Evolutionary conservation across 208 protist genomes (phyloP).

Genomic region (Balamuthia mandrillaris): DNA sequence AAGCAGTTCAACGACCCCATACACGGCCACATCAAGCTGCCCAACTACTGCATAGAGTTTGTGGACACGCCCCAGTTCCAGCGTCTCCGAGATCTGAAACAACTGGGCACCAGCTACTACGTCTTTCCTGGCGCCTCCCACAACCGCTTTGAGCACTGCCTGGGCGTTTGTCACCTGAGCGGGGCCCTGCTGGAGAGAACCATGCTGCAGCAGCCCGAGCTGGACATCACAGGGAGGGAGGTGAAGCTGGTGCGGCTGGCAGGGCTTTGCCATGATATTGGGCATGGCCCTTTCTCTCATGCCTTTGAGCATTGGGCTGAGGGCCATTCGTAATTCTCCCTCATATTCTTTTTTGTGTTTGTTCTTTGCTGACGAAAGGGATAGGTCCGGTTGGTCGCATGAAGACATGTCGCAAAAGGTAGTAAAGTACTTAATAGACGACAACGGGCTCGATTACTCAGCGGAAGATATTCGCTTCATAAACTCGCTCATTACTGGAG

Average conservation of each 20-base stretch:
- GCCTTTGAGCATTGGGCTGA: constrained; percentile 82
- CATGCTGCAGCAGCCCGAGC: constrained; percentile 80
- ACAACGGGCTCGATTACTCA: constrained; percentile 67
- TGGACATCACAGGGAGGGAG: constrained; percentile 81
- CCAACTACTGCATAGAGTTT: constrained; percentile 75
- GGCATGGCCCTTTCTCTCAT: constrained; percentile 94
- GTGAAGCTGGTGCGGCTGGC: constrained; percentile 82
- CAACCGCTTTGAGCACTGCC: constrained; percentile 89
- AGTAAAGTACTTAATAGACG: constrained; percentile 76
- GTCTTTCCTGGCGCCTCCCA: constrained; percentile 75
- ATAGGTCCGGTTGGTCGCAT: constrained; percentile 76
- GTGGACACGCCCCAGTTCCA: constrained; percentile 90
- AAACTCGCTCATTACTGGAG: constrained; percentile 73
- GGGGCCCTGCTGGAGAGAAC: constrained; percentile 76
- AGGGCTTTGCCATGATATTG: constrained; percentile 90
- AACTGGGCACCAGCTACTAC: constrained; percentile 84
- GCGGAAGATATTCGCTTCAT: constrained; percentile 69
- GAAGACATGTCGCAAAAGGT: constrained; percentile 81
- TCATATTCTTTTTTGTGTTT: too few relatives aligned
- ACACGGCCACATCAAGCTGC: constrained; percentile 84
- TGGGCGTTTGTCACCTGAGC: constrained; percentile 88
- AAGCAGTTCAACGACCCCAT: constrained; percentile 82
- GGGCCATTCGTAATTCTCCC: too few relatives aligned
- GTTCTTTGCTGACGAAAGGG: neutral
- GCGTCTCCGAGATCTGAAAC: constrained; percentile 86